These are phyloP conservation scores for Thymus quinquecostatus DNA, from an alignment of 257 asterid genomes.

Conservation along the genomic window DNA sequence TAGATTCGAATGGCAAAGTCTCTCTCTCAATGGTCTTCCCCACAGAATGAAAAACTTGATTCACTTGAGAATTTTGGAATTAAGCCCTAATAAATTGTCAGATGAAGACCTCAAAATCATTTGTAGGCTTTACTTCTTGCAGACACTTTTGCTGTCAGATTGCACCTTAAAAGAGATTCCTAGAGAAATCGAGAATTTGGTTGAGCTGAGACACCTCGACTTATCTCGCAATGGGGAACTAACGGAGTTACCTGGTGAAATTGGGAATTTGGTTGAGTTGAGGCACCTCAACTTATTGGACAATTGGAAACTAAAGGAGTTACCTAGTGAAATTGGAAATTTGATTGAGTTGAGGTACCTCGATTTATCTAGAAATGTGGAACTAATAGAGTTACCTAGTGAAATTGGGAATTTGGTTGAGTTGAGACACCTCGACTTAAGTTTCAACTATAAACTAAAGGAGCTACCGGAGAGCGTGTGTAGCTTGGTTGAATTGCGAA, in stretches of 20 bases:
- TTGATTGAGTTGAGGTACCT: too few relatives aligned
- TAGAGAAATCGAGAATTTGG: slow-evolving; percentile 18
- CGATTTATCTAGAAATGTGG: not conserved
- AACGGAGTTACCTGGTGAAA: not conserved
- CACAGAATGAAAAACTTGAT: slow-evolving; percentile 23
- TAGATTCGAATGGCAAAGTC: not conserved
- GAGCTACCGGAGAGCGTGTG: not conserved
- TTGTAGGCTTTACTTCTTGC: slow-evolving; percentile 17
- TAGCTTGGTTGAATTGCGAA: not conserved
- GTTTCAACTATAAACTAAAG: too few relatives aligned
- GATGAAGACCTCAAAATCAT: not conserved
- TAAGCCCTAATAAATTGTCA: not conserved
- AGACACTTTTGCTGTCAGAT: not conserved
- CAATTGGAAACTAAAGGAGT: too few relatives aligned
- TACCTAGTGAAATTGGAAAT: too few relatives aligned
- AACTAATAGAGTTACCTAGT: not conserved
- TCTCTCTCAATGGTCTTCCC: slow-evolving; percentile 6
- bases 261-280: too few relatives aligned
- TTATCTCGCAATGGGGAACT: not conserved
- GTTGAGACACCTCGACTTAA: too few relatives aligned
- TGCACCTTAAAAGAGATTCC: slow-evolving; percentile 18
- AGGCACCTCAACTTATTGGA: too few relatives aligned
- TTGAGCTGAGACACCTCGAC: slow-evolving; percentile 18
- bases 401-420: too few relatives aligned
- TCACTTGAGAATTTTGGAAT: slow-evolving; percentile 35